These are phyloP conservation scores for Curvularia hawaiiensis DNA, from an alignment of 2,329 filamentous ascomycete species.

Conservation along the genomic window DNA sequence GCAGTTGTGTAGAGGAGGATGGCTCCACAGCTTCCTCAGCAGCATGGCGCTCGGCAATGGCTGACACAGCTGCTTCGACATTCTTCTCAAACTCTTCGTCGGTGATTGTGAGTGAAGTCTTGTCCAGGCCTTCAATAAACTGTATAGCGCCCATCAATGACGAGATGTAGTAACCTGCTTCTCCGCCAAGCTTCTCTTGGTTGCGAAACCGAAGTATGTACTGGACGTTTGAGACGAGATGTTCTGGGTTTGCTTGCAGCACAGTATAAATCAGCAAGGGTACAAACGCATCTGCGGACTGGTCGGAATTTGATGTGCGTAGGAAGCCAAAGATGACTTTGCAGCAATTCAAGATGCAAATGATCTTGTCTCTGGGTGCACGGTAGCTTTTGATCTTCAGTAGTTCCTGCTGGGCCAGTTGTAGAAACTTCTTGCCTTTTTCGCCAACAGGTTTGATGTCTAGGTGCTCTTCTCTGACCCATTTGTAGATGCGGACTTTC, in stretches of 20 bases:
- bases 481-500: slow-evolving; percentile 95
- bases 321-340: slow-evolving; percentile 98
- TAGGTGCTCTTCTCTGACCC: slow-evolving; percentile 90
- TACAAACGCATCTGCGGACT: slow-evolving; percentile 93
- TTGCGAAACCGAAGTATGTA: slow-evolving; percentile 97
- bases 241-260: slow-evolving; percentile 90
- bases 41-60: slow-evolving; percentile 87
- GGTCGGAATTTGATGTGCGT: slow-evolving; percentile 90
- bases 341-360: slow-evolving; percentile 97
- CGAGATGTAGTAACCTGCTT: slow-evolving; percentile 97
- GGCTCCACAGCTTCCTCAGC: slow-evolving; percentile 44
- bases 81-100: slow-evolving; percentile 96
- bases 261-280: slow-evolving; percentile 93
- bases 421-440: slow-evolving; percentile 85
- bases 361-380: slow-evolving; percentile 97
- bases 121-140: slow-evolving; percentile 95
- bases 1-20: slow-evolving; percentile 23
- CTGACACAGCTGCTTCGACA: slow-evolving; percentile 94
- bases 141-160: slow-evolving; percentile 95
- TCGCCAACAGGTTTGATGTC: slow-evolving; percentile 87
- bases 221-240: slow-evolving; percentile 96
- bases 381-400: slow-evolving; percentile 96
- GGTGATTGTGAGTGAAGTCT: slow-evolving; percentile 88
- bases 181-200: slow-evolving; percentile 95
- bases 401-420: slow-evolving; percentile 90